Percentiles rank a stretch among this genome's conserved stretches.
Evolutionary conservation across 2,329 filamentous ascomycete species (phyloP).

Genomic region (Didymella arachidicola): DNA sequence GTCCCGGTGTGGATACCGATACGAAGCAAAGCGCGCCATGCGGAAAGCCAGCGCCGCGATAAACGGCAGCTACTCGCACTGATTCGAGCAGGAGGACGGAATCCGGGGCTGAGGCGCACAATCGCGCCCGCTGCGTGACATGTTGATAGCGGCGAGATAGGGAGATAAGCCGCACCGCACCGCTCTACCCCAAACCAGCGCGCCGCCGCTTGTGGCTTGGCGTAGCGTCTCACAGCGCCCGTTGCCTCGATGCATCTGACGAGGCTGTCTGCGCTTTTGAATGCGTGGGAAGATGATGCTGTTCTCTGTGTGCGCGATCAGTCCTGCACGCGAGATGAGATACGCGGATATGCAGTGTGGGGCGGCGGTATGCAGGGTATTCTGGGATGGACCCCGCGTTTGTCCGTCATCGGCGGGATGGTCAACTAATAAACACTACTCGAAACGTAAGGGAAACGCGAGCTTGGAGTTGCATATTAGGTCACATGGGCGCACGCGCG

Average conservation of each 20-base stretch:
- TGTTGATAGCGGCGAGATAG: conserved; percentile 2
- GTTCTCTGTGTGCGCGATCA: neutral
- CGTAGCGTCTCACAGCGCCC: conserved; percentile 20
- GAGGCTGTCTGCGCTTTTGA: no score
- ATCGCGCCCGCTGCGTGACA: conserved; percentile 19
- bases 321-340: conserved; percentile 19
- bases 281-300: neutral
- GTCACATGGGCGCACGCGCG: conserved; percentile 13
- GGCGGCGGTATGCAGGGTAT: conserved; percentile 1
- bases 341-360: conserved; percentile 14
- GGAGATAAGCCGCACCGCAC: conserved; percentile 18
- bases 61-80: conserved; percentile 28
- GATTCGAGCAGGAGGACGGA: conserved; percentile 27
- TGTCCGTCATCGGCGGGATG: conserved; percentile 34
- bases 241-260: no score
- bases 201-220: conserved; percentile 38
- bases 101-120: conserved; percentile 18
- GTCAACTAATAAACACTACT: conserved; percentile 34
- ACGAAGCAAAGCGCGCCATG: conserved; percentile 25
- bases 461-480: neutral
- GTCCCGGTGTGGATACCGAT: conserved; percentile 23
- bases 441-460: conserved; percentile 39
- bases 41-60: neutral
- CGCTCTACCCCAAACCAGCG: no score
- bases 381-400: conserved; percentile 19